Percentiles rank a stretch among this genome's conserved stretches.
Conservation (phyloP, 2,329 filamentous ascomycete genomes). For the Tolypocladium nubicola region DNA sequence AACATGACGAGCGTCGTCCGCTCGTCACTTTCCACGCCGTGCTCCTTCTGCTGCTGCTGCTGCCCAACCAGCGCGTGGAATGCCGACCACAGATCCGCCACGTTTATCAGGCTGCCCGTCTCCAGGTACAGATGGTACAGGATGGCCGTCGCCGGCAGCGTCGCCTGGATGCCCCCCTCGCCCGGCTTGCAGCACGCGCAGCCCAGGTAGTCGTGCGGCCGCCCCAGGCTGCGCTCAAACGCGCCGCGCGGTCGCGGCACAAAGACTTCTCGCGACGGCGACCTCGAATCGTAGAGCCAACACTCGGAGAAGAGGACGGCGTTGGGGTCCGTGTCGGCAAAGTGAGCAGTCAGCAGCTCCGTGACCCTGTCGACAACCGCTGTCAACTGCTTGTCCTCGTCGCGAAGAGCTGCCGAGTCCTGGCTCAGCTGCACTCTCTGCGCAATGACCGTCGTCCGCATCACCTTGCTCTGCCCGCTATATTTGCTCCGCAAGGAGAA, state of each 20-base stretch:
- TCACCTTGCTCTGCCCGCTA: constrained; percentile 56
- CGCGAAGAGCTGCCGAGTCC: constrained; percentile 59
- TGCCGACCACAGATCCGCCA: constrained; percentile 69
- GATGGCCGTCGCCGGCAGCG: constrained; percentile 60
- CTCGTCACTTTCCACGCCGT: constrained; percentile 37
- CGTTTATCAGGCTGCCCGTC: constrained; percentile 66
- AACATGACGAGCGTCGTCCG: constrained; percentile 61
- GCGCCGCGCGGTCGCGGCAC: constrained; percentile 60
- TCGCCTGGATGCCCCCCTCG: constrained; percentile 41
- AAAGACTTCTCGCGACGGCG: constrained; percentile 64
- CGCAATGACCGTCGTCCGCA: constrained; percentile 69
- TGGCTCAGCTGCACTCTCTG: constrained; percentile 73
- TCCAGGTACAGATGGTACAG: constrained; percentile 73
- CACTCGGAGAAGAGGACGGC: constrained; percentile 56
- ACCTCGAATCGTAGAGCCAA: constrained; percentile 64
- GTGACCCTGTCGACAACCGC: constrained; percentile 44
- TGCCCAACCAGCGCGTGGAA: constrained; percentile 53
- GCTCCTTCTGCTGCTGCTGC: constrained; percentile 19
- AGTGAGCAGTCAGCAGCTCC: constrained; percentile 13
- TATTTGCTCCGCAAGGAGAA: constrained; percentile 61
- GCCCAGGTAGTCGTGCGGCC: constrained; percentile 67
- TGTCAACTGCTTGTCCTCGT: constrained; percentile 62
- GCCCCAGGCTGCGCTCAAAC: constrained; percentile 59
- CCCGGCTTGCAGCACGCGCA: constrained; percentile 55
- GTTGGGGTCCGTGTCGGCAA: constrained; percentile 15